Conservation (phyloP, 305 asterid species). For the Stenogyne calaminthoides region DNA sequence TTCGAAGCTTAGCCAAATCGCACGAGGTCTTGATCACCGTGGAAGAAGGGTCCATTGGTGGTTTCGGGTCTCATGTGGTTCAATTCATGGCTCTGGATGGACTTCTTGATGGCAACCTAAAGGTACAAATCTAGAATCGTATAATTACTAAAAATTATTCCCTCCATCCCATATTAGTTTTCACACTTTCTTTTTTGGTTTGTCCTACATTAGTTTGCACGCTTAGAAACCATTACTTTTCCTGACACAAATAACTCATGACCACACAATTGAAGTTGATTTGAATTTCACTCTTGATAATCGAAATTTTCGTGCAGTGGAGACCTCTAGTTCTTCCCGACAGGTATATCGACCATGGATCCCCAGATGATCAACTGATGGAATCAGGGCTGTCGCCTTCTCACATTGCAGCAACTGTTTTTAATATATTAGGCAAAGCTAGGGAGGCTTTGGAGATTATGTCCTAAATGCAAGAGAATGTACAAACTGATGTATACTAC, state of each 20-base stretch:
- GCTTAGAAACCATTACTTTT: too few relatives aligned
- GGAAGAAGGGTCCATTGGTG: slow-evolving; percentile 98
- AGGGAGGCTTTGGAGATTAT: slow-evolving; percentile 75
- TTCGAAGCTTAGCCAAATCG: slow-evolving; percentile 83
- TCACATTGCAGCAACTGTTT: slow-evolving; percentile 75
- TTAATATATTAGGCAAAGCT: slow-evolving; percentile 70
- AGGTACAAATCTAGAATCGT: slow-evolving; percentile 48
- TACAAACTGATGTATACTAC: slow-evolving; percentile 5
- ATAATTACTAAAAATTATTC: slow-evolving; percentile 22
- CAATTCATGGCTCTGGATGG: slow-evolving; percentile 95
- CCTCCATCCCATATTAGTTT: too few relatives aligned
- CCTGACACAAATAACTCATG: too few relatives aligned
- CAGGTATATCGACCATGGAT: slow-evolving; percentile 88
- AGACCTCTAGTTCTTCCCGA: slow-evolving; percentile 97
- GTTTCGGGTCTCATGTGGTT: slow-evolving; percentile 94
- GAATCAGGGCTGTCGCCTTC: slow-evolving; percentile 82
- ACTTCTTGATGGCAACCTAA: slow-evolving; percentile 83
- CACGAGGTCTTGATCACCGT: slow-evolving; percentile 85
- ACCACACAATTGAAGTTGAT: too few relatives aligned
- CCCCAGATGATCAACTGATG: slow-evolving; percentile 69
- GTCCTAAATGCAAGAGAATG: slow-evolving; percentile 40
- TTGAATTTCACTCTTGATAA: not conserved
- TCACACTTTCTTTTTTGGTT: too few relatives aligned
- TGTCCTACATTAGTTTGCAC: too few relatives aligned
- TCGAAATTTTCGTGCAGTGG: slow-evolving; percentile 66